Conservation (phyloP, 225 moss, liverwort and hornwort species). For the Straminergon stramineum region DNA sequence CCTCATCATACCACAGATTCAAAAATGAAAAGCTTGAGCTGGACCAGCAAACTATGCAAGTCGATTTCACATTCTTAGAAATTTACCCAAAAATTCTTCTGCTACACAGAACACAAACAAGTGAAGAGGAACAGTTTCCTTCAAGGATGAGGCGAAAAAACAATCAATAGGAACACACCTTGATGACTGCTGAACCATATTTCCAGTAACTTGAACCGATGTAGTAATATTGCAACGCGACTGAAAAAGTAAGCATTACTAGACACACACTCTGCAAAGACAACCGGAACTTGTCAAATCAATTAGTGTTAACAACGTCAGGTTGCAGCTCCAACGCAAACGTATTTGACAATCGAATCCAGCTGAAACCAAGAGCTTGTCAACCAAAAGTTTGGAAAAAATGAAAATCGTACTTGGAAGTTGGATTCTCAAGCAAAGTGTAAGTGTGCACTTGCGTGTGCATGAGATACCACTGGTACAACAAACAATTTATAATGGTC, state of each 20-base stretch:
- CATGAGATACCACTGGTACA: background rate
- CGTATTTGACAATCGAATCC: background rate
- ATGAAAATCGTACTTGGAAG: background rate
- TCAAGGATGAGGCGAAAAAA: background rate
- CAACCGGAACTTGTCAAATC: background rate
- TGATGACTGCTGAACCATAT: background rate
- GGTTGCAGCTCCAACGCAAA: background rate
- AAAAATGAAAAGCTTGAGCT: background rate
- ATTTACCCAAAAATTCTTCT: too few species aligned
- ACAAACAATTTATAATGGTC: background rate
- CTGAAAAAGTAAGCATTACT: conserved; percentile 18
- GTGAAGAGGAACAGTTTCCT: background rate
- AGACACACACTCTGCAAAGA: conserved; percentile 31
- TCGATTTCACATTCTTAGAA: background rate
- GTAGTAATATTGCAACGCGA: conserved; percentile 34
- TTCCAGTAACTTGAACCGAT: conserved; percentile 23
- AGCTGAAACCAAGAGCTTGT: background rate
- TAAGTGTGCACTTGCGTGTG: background rate
- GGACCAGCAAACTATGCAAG: background rate
- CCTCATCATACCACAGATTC: background rate
- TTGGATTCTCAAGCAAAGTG: background rate
- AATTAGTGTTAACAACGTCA: background rate
- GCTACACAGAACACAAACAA: background rate
- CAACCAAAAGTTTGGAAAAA: background rate
- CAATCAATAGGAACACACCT: conserved; percentile 1